Percentiles rank a stretch among this genome's conserved stretches.
phyloP scores from a whole-genome alignment of 2,329 filamentous ascomycete species.

The Penicillium concentricum region DNA sequence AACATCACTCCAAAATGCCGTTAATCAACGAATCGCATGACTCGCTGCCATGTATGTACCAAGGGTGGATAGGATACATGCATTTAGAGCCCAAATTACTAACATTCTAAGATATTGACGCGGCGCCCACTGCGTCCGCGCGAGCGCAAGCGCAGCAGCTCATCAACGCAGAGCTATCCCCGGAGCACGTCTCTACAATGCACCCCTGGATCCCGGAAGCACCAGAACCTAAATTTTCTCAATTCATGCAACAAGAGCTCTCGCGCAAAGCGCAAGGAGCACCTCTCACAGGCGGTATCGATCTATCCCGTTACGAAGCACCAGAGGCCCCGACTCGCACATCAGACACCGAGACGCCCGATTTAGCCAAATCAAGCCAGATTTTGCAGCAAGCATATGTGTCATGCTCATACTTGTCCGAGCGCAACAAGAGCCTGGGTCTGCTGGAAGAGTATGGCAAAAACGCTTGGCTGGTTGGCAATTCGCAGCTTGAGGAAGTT shows the following conservation, averaged over 20 bases:
- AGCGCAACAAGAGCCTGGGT: conserved; percentile 60
- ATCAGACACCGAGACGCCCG: conserved; percentile 29
- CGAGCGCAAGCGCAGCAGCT: conserved; percentile 67
- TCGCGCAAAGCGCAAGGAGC: conserved; percentile 61
- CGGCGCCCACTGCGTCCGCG: conserved; percentile 60
- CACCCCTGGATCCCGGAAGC: conserved; percentile 60
- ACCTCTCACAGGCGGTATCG: conserved; percentile 64
- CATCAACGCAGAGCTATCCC: conserved; percentile 64
- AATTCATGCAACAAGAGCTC: conserved; percentile 67
- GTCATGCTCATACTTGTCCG: conserved; percentile 57
- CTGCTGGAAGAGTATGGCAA: conserved; percentile 80
- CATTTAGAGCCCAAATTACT: conserved; percentile 15
- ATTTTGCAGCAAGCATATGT: conserved; percentile 58
- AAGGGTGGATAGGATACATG: conserved; percentile 26
- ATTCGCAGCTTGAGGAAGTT: conserved; percentile 74
- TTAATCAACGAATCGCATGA: conserved; percentile 71
- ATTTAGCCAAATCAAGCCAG: conserved; percentile 49
- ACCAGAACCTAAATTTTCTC: conserved; percentile 59
- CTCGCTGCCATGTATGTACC: conserved; percentile 68
- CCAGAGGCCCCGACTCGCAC: conserved; percentile 58
- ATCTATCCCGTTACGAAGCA: conserved; percentile 79
- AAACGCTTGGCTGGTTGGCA: conserved; percentile 87
- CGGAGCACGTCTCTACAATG: conserved; percentile 49
- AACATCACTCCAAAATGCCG: conserved; percentile 53
- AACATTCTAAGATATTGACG: conserved; percentile 69